Conservation (phyloP, 805 yeast species). For the Metschnikowia lochheadii region DNA sequence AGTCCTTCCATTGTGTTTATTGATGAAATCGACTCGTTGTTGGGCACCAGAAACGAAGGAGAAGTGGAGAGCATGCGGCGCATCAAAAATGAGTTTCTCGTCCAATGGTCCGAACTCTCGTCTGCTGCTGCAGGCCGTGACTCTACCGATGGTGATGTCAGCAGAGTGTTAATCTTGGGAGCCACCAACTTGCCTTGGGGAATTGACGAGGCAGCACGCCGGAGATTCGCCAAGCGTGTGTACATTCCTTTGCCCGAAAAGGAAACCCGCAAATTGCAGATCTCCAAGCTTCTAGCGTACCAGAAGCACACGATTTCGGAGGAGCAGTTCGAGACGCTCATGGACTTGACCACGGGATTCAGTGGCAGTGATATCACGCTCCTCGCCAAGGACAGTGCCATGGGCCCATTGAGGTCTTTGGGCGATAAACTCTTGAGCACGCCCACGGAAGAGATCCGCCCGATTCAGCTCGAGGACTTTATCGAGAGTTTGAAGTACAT, state of each 20-base stretch:
- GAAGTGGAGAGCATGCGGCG: conserved; percentile 87
- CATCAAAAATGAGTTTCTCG: conserved; percentile 86
- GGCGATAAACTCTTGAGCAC: conserved; percentile 77
- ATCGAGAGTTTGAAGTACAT: conserved; percentile 69
- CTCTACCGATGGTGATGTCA: conserved; percentile 32
- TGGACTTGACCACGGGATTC: conserved; percentile 69
- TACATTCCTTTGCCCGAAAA: conserved; percentile 92
- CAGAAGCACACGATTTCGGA: conserved; percentile 70
- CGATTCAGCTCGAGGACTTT: conserved; percentile 72
- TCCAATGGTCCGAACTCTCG: conserved; percentile 91
- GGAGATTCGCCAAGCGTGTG: conserved; percentile 87
- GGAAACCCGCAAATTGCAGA: conserved; percentile 72
- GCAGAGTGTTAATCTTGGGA: conserved; percentile 81
- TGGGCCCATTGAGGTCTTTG: conserved; percentile 90
- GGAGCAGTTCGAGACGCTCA: conserved; percentile 56
- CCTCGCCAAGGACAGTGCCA: conserved; percentile 93
- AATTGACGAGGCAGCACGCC: conserved; percentile 93
- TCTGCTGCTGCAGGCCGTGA: conserved; percentile 77
- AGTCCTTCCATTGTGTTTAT: conserved; percentile 94
- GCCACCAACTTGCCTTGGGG: conserved; percentile 98
- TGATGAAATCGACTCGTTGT: conserved; percentile 90
- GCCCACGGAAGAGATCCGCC: conserved; percentile 71
- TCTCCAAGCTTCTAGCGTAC: conserved; percentile 59
- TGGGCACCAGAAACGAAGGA: conserved; percentile 70
- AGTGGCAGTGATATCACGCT: conserved; percentile 95